phyloP scores from a whole-genome alignment of 805 yeast species.

The Saturnispora halmiae region DNA sequence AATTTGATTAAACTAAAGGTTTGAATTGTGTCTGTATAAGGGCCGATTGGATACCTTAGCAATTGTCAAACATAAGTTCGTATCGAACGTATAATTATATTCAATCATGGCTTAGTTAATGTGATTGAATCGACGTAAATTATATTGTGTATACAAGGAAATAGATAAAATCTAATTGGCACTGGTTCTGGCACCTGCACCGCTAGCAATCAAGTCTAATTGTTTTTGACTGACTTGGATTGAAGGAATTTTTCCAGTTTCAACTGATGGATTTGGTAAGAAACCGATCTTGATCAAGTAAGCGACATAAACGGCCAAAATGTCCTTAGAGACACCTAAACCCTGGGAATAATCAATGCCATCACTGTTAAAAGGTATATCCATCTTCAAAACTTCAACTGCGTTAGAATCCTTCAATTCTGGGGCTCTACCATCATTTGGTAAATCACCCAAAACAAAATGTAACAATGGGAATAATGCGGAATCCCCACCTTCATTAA shows the following conservation, averaged over 20 bases:
- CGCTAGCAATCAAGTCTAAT: constrained; percentile 46
- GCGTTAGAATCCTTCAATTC: constrained; percentile 88
- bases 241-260: constrained; percentile 45
- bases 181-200: constrained; percentile 70
- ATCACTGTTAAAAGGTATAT: constrained; percentile 37
- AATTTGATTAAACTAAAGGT: too few species aligned
- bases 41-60: too few species aligned
- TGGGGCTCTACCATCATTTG: constrained; percentile 88
- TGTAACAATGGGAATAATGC: constrained; percentile 91
- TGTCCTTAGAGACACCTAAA: constrained; percentile 58
- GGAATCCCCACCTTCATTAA: constrained; percentile 65
- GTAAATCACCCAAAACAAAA: constrained; percentile 87
- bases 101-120: too few species aligned
- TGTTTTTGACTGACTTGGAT: constrained; percentile 49
- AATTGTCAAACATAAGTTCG: too few species aligned
- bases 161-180: constrained; percentile 27
- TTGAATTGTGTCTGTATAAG: too few species aligned
- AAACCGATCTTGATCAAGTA: constrained; percentile 77
- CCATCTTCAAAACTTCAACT: constrained; percentile 52
- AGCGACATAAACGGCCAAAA: constrained; percentile 68
- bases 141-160: not conserved
- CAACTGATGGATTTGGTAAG: constrained; percentile 50
- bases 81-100: too few species aligned
- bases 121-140: too few species aligned
- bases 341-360: constrained; percentile 64